A percentile compares a stretch with the other conserved stretches of the same genome.
Conservation (phyloP, 2,329 filamentous ascomycete species). For the Xylaria multiplex region DNA sequence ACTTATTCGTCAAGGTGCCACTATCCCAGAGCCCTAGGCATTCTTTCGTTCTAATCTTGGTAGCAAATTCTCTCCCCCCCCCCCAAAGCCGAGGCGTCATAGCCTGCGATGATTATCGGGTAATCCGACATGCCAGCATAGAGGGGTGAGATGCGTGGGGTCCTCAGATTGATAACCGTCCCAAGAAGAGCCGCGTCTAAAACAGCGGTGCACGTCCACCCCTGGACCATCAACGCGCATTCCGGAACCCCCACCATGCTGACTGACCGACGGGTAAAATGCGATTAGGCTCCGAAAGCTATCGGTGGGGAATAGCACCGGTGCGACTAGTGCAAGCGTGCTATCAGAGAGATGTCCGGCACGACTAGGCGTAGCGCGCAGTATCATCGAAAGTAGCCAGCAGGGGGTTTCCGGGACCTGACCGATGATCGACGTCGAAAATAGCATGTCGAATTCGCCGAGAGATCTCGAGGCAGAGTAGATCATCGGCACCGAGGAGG, state of each 20-base stretch:
- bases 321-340: slow-evolving; percentile 53
- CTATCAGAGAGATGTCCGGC: slow-evolving; percentile 58
- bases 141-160: slow-evolving; percentile 51
- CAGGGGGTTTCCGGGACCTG: slow-evolving; percentile 54
- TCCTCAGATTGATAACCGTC: slow-evolving; percentile 49
- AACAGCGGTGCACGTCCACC: slow-evolving; percentile 24
- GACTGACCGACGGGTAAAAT: slow-evolving; percentile 55
- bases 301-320: slow-evolving; percentile 51
- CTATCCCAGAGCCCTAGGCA: slow-evolving; percentile 34
- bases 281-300: slow-evolving; percentile 61
- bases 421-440: slow-evolving; percentile 46
- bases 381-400: slow-evolving; percentile 41
- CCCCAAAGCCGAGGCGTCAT: slow-evolving; percentile 52
- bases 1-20: slow-evolving; percentile 40
- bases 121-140: slow-evolving; percentile 39
- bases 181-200: slow-evolving; percentile 45
- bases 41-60: slow-evolving; percentile 28
- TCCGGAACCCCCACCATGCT: slow-evolving; percentile 48
- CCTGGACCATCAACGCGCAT: slow-evolving; percentile 40
- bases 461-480: slow-evolving; percentile 51
- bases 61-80: slow-evolving; percentile 46
- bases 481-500: slow-evolving; percentile 53
- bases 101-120: slow-evolving; percentile 46
- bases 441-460: slow-evolving; percentile 40
- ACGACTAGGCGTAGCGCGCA: slow-evolving; percentile 40